Conservation (phyloP, 768 basidiomycete species). For the Panus rudis region DNA sequence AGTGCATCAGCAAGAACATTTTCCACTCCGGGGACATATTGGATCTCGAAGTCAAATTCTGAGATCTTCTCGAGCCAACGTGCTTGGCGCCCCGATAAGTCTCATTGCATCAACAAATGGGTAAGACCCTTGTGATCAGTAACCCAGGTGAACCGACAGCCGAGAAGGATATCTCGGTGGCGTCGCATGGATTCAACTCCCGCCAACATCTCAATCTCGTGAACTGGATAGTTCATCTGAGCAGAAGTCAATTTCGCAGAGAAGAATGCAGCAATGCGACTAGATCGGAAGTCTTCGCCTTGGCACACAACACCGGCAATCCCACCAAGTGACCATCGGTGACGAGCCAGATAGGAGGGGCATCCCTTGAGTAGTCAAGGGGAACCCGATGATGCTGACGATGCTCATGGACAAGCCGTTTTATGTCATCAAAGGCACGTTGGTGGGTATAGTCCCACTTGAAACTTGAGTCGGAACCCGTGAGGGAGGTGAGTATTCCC, state of each 20-base stretch:
- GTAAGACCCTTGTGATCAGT: slow-evolving; percentile 25
- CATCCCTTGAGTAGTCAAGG: slow-evolving; percentile 16
- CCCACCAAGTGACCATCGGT: slow-evolving; percentile 19
- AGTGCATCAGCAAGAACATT: slow-evolving; percentile 22
- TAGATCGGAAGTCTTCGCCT: slow-evolving; percentile 13
- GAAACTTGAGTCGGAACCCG: slow-evolving; percentile 10
- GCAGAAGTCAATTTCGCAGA: slow-evolving; percentile 21
- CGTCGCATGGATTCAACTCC: slow-evolving; percentile 32
- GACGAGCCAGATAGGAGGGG: slow-evolving; percentile 16
- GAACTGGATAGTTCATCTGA: slow-evolving; percentile 30
- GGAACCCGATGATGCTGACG: slow-evolving; percentile 12
- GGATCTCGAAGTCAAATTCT: slow-evolving; percentile 25
- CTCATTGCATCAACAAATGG: slow-evolving; percentile 15
- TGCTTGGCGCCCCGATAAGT: slow-evolving; percentile 18
- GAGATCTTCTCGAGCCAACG: slow-evolving; percentile 23
- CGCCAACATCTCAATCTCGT: slow-evolving; percentile 31
- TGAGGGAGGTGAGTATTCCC: slow-evolving; percentile 22
- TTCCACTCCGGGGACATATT: slow-evolving; percentile 21
- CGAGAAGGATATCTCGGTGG: slow-evolving; percentile 19
- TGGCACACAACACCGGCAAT: slow-evolving; percentile 16
- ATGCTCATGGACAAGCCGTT: slow-evolving; percentile 12
- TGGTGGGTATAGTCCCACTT: slow-evolving; percentile 23
- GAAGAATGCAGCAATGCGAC: slow-evolving; percentile 18
- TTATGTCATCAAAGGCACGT: slow-evolving; percentile 24
- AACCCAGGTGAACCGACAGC: slow-evolving; percentile 15